Evolutionary conservation across 371 early-diverging fungal genomes (phyloP).

Genomic region (Mortierella sp.): DNA sequence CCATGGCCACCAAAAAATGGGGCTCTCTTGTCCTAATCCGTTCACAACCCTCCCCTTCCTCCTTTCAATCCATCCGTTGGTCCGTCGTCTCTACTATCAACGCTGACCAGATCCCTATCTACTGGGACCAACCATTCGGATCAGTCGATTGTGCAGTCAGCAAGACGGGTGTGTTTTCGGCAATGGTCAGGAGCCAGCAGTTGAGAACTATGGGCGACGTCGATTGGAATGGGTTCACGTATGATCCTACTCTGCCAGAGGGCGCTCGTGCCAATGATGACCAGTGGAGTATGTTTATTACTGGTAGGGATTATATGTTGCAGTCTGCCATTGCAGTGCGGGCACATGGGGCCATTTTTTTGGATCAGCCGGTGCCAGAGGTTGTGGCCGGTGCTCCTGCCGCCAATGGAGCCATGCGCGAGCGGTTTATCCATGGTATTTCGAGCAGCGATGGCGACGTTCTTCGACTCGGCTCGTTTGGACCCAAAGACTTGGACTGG

Average conservation of each 20-base stretch:
- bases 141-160: background rate
- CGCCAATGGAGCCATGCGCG: background rate
- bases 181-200: background rate
- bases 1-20: no score
- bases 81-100: background rate
- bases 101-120: background rate
- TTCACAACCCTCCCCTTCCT: background rate
- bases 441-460: background rate
- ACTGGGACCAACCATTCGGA: background rate
- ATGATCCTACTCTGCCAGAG: background rate
- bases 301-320: background rate
- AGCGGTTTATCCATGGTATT: background rate
- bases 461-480: background rate
- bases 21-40: background rate
- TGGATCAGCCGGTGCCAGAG: background rate
- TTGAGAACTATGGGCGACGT: no score
- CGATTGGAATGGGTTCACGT: background rate
- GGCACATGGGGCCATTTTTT: background rate
- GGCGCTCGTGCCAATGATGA: background rate
- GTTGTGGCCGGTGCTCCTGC: background rate
- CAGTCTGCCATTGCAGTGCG: no score
- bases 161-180: background rate
- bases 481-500: background rate
- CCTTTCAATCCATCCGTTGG: background rate
- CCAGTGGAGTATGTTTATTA: background rate